A percentile compares a stretch with the other conserved stretches of the same genome.
Conservation (phyloP, 805 yeast species). For the Wickerhamiella alocasiicola region DNA sequence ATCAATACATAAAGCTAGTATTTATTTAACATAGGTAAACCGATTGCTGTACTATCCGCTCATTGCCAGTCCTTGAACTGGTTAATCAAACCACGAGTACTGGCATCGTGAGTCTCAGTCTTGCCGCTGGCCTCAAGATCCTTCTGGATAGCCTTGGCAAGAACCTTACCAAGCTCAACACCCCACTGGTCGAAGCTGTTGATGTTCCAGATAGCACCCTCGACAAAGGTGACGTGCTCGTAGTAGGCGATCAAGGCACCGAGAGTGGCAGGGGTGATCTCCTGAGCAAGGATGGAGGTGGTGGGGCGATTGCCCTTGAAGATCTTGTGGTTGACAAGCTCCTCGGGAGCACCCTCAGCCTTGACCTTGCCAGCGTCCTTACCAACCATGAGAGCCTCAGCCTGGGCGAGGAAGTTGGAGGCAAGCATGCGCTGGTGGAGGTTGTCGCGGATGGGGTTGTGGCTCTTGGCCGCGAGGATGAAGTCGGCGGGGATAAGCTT, state of each 20-base stretch:
- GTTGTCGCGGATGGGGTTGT: constrained; percentile 90
- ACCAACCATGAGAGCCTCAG: constrained; percentile 95
- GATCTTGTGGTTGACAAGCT: constrained; percentile 85
- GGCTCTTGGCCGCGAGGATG: constrained; percentile 92
- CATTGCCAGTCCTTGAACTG: constrained; percentile 93
- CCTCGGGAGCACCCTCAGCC: constrained; percentile 80
- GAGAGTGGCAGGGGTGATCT: constrained; percentile 90
- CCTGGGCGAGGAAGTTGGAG: constrained; percentile 97
- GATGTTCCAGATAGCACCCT: constrained; percentile 99
- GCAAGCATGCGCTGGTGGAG: constrained; percentile 96
- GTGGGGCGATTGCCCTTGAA: constrained; percentile 99
- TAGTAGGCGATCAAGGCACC: constrained; percentile 97
- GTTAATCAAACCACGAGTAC: constrained; percentile 89
- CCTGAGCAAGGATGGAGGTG: constrained; percentile 88
- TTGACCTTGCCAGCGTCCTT: constrained; percentile 66
- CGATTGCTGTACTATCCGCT: too few species aligned
- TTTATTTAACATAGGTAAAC: too few species aligned
- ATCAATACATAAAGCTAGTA: too few species aligned
- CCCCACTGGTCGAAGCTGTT: constrained; percentile 99
- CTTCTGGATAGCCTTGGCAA: constrained; percentile 88
- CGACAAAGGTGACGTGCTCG: constrained; percentile 93
- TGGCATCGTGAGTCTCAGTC: constrained; percentile 67
- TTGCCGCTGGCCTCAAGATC: constrained; percentile 58
- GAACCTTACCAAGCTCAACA: constrained; percentile 95
- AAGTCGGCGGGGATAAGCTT: constrained; percentile 95